Evolutionary conservation across 768 basidiomycete genomes (phyloP), one percentile per base, ranked within the genome.

Genomic region (Aureoboletus auriporus): DNA sequence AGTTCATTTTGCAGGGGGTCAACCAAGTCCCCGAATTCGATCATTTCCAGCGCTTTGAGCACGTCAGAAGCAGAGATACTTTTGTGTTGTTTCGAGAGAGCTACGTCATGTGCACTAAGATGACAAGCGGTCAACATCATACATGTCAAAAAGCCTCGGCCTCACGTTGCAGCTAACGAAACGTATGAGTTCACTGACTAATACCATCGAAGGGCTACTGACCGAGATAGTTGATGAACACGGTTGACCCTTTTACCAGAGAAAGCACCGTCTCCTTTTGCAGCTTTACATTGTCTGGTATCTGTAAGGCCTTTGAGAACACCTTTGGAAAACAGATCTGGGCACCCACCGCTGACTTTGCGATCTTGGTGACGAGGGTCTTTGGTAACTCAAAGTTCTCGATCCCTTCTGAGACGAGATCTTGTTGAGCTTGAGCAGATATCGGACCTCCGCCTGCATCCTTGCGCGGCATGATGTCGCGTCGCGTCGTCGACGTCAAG

Each of bases 151-250:
- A n/a, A 37, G 23, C 6, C 7, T 37, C 4, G 4, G 7, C 61
- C 74, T 61, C 53, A 78, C 78, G 71, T 74, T 31, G 76, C 72
- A 52, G 74, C 77, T 79, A 50, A 49, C 42, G 6, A 16, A 45
- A 31, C 37, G 8, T 12, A 20, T 56, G 26, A 52, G 52, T 28
- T 17, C 20, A 4, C 37, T 27, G n/a, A 47, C 9, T 20, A 16
- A 34, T 17, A 42, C 3, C 33, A 17, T 26, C 14, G 6, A 26
- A 40, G 11, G 17, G 11, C 9, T 14, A 36, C 84, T 56, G 64
- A 87, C 94, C 86, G 8, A 98, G 73, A 58, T 93, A 95, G 65
- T 89, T 94, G 56, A 99, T 93, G 66, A 97, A 98, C 44, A 97
- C 87, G 0, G 94, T 94, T 4, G 93, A 91, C 28, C 86, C 86